Evolutionary conservation across 2,329 filamentous ascomycete species (phyloP).

Genomic region (Aspergillus neotritici): DNA sequence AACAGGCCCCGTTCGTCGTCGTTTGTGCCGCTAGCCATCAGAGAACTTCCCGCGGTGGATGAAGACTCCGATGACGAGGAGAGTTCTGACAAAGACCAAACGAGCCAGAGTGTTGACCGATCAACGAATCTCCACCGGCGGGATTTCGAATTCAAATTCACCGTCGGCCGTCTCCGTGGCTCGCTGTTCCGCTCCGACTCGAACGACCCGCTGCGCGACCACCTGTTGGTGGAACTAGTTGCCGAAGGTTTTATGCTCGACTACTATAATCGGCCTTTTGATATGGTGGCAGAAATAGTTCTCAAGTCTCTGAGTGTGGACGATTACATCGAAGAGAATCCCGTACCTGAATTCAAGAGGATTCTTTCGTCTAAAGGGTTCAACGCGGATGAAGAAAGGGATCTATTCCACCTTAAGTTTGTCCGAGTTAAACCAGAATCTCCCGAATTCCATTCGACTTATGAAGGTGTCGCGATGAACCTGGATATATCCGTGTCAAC

Average conservation of each 20-base stretch:
- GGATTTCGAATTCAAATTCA: slow-evolving; percentile 94
- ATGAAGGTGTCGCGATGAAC: slow-evolving; percentile 90
- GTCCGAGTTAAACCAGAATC: slow-evolving; percentile 83
- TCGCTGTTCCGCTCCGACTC: slow-evolving; percentile 85
- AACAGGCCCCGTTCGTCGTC: slow-evolving; percentile 59
- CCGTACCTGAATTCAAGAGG: slow-evolving; percentile 86
- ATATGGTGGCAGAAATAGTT: slow-evolving; percentile 88
- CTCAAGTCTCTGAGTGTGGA: slow-evolving; percentile 83
- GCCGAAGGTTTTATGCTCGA: slow-evolving; percentile 83
- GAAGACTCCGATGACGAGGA: slow-evolving; percentile 54
- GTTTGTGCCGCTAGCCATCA: slow-evolving; percentile 65
- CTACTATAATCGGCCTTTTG: slow-evolving; percentile 81
- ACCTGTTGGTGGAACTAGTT: slow-evolving; percentile 81
- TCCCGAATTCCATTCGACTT: slow-evolving; percentile 86
- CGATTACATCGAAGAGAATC: slow-evolving; percentile 85
- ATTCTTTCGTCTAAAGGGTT: slow-evolving; percentile 88
- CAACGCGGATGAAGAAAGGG: slow-evolving; percentile 62
- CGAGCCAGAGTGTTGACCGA: slow-evolving; percentile 35
- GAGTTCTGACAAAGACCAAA: slow-evolving; percentile 56
- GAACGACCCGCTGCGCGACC: slow-evolving; percentile 67
- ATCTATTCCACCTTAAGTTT: slow-evolving; percentile 84
- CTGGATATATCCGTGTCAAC: slow-evolving; percentile 87
- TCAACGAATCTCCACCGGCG: slow-evolving; percentile 74
- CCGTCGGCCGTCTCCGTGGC: slow-evolving; percentile 87
- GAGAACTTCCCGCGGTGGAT: slow-evolving; percentile 73